Base-by-base conservation (phyloP, 2,329 filamentous ascomycete species). In the Cadophora sp. region DNA sequence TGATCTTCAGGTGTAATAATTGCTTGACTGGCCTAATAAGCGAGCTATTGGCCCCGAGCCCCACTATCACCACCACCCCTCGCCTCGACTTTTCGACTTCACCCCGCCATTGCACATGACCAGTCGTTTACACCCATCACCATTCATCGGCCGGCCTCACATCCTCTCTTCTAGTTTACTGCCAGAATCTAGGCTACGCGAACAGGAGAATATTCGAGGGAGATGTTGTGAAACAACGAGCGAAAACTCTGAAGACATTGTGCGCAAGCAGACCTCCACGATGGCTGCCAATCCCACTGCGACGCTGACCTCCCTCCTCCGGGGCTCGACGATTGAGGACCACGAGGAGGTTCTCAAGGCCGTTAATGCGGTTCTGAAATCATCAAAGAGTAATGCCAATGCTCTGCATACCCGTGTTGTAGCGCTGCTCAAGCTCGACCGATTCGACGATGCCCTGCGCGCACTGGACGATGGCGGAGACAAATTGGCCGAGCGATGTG, bases 391-490 rank as follows among this genome's bases (percentile, higher is more conserved):
- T 64, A 85, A 85, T 55, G 69, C 79, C 37, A 81, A 87, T 50
- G 89, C 90, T 64, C 89, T 91, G 46, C 89, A 91, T 77, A 90
- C 89, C 43, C 90, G 91, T 69, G 85, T 91, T 16, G 86, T 95
- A 55, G 92, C 92, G 26, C 85, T 96, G 24, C 84, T 96, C 71
- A 93, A 94, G 78, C 87, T 96, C 73, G 93, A 96, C 79, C 91
- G 92, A 68, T 96, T 91, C 79, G 87, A 92, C 67, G 92, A 96
- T 79, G 92, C 91, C 56, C 82, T 93, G 59, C 87, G 88, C 68
- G 85, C 88, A 65, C 85, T 95, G 68, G 86, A 89, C 68, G 87
- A 89, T 43, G 88, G 84, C 22, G 88, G 89, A 60, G 82, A 86
- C 67, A 83, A 81, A 71, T 80, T 94, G 67, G 87, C 89, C 76